Base-by-base conservation (phyloP, 179 eudicot species). In the Carnegiea gigantea region DNA sequence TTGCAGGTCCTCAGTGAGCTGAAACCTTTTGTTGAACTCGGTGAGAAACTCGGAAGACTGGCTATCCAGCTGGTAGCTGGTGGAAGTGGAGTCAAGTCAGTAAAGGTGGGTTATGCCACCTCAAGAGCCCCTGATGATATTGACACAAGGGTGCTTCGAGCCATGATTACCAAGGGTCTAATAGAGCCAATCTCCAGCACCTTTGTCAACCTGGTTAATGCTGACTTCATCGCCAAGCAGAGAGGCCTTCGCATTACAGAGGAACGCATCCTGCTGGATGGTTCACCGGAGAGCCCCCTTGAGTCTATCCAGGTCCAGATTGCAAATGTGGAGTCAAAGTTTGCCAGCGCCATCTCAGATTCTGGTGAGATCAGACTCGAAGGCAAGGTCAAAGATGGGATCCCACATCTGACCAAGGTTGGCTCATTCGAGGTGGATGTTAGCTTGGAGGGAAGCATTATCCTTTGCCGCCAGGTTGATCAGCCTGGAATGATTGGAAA, bases 401-500 rank as follows among this genome's bases (percentile, higher is more conserved):
- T 92, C 78, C 97, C 99, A 68, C 95, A 93, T 84, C 67, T 95
- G 88, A 93, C 93, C 9, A 93, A 86, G 88, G 99, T 95, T 2
- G 98, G 99, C 9, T 89, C 94, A 4, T 95, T 95, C 51, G 97
- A 91, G 77, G 98, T 95, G 18, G 99, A 95, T 80, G 98, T 95
- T 57, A 93, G 97, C 79, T 77, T 95, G 77, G 99, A 93, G 82
- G 99, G 99, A 49, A 93, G 93, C 83, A 78, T 95, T 57, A 92
- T 95, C 60, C 90, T 95, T 2, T 95, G 99, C 86, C 85, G 99
- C 79, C 99, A 95, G 82, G 97, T 92, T 10, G 99, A 95, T 73
- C 98, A 93, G 81, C 99, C 99, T 0, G 99, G 99, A 51, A 93
- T 95, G 95, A 95, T 95, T 26, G 99, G 99, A 30, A 90, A 77